These are phyloP conservation scores for Lentinula aciculospora DNA, from an alignment of 768 basidiomycete genomes.

Conservation along the genomic window DNA sequence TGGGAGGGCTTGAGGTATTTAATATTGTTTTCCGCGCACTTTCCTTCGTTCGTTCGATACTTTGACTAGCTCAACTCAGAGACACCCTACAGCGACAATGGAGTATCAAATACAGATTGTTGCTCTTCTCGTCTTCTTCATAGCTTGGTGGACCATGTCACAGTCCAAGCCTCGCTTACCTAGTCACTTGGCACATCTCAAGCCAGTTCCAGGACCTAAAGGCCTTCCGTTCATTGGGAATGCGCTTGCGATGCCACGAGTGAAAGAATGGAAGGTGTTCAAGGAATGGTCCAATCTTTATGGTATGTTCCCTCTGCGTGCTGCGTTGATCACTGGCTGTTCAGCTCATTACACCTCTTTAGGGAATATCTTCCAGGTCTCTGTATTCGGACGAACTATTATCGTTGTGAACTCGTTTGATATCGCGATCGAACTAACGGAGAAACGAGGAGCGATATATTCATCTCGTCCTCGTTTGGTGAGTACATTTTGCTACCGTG, in stretches of 20 bases:
- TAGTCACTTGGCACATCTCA: background rate
- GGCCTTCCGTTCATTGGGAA: conserved; percentile 24
- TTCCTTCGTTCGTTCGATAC: no score
- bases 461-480: conserved; percentile 20
- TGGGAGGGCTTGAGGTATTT: no score
- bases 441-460: conserved; percentile 33
- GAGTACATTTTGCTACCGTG: background rate
- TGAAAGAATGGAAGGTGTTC: conserved; percentile 23
- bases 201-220: conserved; percentile 22
- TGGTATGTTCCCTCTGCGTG: conserved; percentile 14
- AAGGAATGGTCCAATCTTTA: conserved; percentile 25
- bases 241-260: conserved; percentile 20
- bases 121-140: background rate
- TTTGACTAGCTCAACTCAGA: no score
- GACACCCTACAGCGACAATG: no score
- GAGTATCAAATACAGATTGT: background rate
- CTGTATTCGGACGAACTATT: conserved; percentile 15
- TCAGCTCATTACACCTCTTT: background rate
- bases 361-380: conserved; percentile 1
- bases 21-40: no score
- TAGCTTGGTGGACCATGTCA: background rate
- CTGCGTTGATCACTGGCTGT: background rate
- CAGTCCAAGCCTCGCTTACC: background rate
- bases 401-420: conserved; percentile 28
- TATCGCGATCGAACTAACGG: conserved; percentile 33